A percentile compares a stretch with the other conserved stretches of the same genome.
Evolutionary conservation across 768 basidiomycete species (phyloP).

Genomic region (Amanita inopinata): DNA sequence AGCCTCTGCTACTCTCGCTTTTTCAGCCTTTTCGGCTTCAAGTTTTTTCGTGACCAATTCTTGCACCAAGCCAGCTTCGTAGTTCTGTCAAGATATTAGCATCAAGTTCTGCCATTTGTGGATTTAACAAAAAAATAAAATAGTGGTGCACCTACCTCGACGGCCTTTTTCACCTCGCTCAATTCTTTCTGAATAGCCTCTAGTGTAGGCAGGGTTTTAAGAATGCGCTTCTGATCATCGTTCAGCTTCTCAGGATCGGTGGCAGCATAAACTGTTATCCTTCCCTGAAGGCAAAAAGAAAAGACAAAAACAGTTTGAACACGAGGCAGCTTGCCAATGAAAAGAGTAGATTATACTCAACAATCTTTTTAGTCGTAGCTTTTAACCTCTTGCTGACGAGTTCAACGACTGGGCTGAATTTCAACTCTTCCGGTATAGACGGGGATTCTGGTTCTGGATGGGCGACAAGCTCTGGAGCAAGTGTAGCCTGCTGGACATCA

Average conservation of each 20-base stretch:
- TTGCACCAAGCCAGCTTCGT: constrained; percentile 54
- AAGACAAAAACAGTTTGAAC: constrained; percentile 11
- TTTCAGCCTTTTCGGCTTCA: constrained; percentile 48
- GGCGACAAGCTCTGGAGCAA: constrained; percentile 36
- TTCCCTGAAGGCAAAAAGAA: constrained; percentile 34
- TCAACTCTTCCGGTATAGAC: constrained; percentile 38
- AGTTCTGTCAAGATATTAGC: constrained; percentile 29
- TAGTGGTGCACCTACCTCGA: constrained; percentile 49
- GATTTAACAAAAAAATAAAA: constrained; percentile 3
- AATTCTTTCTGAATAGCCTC: constrained; percentile 78
- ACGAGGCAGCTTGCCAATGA: neutral
- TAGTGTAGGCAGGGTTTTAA: constrained; percentile 65
- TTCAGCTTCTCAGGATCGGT: constrained; percentile 68
- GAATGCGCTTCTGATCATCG: constrained; percentile 72
- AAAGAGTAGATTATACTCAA: constrained; percentile 25
- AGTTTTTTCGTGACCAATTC: constrained; percentile 44
- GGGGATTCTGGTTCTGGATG: constrained; percentile 23
- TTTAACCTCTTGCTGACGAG: constrained; percentile 74
- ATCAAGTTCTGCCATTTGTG: neutral
- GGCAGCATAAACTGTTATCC: constrained; percentile 62
- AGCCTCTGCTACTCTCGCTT: constrained; percentile 43
- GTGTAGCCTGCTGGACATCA: constrained; percentile 37
- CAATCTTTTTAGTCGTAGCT: constrained; percentile 76
- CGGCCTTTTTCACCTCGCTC: constrained; percentile 71
- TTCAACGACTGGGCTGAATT: constrained; percentile 65